Evolutionary conservation across 306 rosid genomes (phyloP), one percentile per base, ranked within the genome.

Genomic region (Cyclanthera cordifolia): DNA sequence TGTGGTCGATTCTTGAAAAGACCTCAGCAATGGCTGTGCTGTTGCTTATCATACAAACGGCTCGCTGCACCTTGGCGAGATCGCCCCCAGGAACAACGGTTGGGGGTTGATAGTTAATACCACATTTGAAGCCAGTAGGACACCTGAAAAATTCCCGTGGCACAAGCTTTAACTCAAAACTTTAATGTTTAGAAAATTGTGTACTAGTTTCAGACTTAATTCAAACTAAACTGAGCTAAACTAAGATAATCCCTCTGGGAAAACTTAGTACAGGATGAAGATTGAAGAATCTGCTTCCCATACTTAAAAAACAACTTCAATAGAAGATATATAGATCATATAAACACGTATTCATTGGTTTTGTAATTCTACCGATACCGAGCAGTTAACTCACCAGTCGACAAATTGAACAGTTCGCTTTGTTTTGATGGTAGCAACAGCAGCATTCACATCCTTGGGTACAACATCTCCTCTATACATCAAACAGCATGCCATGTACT

Each of bases 41-140:
- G 80, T 87, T 87, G 79, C 90, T 85, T 79, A 87, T 85, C 95
- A 87, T 87, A 6, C 95, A 87, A 8, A 87, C 95, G 0, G 90
- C 95, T 0, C 95, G 80, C 54, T 69, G 69, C 73, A 87, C 95
- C 76, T 80, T 63, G 0, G 95, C 95, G 43, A 88, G 95, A 76
- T 88, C 95, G 15, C 95, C 95, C 27, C 84, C 95, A 28, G 92
- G 95, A 11, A 88, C 95, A 34, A 84, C 84, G 3, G 86, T 74
- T 46, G 92, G 92, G 14, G 95, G 74, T 76, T 88, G 88, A 72
- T 84, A 86, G 82, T 86, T 88, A 6, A 88, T 88, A 2, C 95
- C 95, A 56, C 95, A 88, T 78, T 88, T 88, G 84, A 88, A 88
- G 60, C 95, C 95, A 64, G 95, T 88, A 32, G 95, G 95, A 66